A percentile compares a stretch with the other conserved stretches of the same genome.
phyloP scores from a whole-genome alignment of 1,139 yeast genomes.

The Nakaseomyces sp. region DNA sequence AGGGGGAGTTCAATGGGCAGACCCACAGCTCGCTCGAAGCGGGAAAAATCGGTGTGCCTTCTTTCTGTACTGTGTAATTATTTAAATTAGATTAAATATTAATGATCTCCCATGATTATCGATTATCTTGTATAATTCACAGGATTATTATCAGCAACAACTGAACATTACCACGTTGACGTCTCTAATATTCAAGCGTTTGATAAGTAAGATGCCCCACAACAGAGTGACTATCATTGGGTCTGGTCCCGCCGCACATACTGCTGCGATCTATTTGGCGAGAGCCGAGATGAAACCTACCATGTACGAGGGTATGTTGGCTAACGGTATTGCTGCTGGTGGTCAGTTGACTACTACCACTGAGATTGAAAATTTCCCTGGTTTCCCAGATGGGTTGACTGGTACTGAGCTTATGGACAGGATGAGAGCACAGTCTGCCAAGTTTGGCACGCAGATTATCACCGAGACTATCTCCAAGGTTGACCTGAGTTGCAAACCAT shows the following conservation, averaged over 20 bases:
- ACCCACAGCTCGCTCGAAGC: no score
- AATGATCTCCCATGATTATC: no score
- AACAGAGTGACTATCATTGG: slow-evolving; percentile 88
- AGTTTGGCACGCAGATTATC: slow-evolving; percentile 87
- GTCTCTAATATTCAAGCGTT: not conserved
- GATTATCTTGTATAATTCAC: no score
- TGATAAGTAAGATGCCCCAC: slow-evolving; percentile 48
- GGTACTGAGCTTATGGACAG: slow-evolving; percentile 86
- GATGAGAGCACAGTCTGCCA: slow-evolving; percentile 79
- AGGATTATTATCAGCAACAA: not conserved
- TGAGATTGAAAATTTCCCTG: slow-evolving; percentile 95
- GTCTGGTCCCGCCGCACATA: slow-evolving; percentile 99
- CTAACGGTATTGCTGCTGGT: slow-evolving; percentile 97
- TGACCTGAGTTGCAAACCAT: slow-evolving; percentile 77
- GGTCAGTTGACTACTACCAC: slow-evolving; percentile 98
- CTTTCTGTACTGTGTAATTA: no score
- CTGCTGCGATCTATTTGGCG: slow-evolving; percentile 93
- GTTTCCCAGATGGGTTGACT: slow-evolving; percentile 89
- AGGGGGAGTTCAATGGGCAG: no score
- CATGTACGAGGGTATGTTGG: slow-evolving; percentile 90
- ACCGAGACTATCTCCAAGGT: slow-evolving; percentile 92
- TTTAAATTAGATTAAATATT: no score
- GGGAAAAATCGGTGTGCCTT: no score
- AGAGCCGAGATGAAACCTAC: slow-evolving; percentile 95
- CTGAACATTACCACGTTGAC: not conserved